Conservation (phyloP, 2,329 filamentous ascomycete genomes). For the Westerdykella ornata region DNA sequence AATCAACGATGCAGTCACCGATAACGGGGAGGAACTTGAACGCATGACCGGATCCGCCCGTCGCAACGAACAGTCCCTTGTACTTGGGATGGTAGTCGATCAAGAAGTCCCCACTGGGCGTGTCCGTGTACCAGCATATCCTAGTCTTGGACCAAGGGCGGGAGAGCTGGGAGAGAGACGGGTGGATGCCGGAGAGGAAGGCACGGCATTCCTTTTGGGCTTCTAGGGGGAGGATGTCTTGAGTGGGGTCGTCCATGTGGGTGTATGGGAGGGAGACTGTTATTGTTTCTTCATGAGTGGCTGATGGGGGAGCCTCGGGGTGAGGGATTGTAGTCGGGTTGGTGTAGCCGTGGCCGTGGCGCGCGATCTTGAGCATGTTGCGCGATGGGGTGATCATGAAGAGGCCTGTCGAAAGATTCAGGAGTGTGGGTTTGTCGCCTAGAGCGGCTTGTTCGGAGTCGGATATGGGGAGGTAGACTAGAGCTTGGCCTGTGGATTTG, state of each 20-base stretch:
- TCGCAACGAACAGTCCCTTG: conserved; percentile 52
- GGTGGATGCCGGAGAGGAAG: conserved; percentile 27
- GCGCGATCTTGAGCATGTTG: conserved; percentile 43
- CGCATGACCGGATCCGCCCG: conserved; percentile 55
- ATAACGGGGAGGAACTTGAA: conserved; percentile 58
- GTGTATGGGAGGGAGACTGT: conserved; percentile 47
- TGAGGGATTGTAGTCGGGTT: conserved; percentile 44
- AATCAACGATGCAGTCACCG: conserved; percentile 49
- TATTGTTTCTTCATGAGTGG: conserved; percentile 29
- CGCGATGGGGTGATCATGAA: conserved; percentile 65
- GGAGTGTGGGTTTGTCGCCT: conserved; percentile 60
- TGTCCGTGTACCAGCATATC: conserved; percentile 54
- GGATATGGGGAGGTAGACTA: conserved; percentile 72
- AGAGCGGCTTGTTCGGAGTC: conserved; percentile 62
- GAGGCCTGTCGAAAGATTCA: conserved; percentile 64
- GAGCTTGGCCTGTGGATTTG: conserved; percentile 71
- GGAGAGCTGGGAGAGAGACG: conserved; percentile 27
- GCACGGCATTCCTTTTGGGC: conserved; percentile 25
- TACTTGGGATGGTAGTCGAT: conserved; percentile 48
- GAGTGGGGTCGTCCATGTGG: conserved; percentile 44
- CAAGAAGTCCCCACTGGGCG: conserved; percentile 50
- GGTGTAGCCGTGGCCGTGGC: conserved; percentile 47
- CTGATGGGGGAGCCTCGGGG: conserved; percentile 35
- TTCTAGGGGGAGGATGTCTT: conserved; percentile 28
- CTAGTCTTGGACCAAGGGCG: conserved; percentile 43